Evolutionary conservation across 1,284 basidiomycete species (phyloP).

Genomic region (Neonothopanus nambi): DNA sequence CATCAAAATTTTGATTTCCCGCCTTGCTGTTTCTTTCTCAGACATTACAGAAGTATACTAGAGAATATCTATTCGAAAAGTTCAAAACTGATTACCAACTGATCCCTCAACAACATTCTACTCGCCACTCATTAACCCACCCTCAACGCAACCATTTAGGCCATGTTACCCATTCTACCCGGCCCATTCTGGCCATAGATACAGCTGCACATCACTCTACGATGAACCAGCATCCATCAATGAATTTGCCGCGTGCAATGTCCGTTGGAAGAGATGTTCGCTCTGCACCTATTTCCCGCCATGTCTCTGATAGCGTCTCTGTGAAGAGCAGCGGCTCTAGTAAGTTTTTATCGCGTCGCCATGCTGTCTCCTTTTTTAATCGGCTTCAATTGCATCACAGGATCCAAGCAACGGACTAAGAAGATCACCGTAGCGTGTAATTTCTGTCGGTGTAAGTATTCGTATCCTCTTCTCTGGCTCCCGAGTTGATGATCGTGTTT

Average conservation of each 20-base stretch:
- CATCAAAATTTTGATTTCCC: no score
- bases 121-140: conserved; percentile 45
- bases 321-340: conserved; percentile 34
- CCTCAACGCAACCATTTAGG: conserved; percentile 43
- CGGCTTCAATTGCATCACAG: conserved; percentile 22
- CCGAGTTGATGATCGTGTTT: conserved; percentile 3
- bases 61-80: conserved; percentile 79
- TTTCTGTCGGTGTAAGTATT: conserved; percentile 76
- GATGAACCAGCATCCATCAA: conserved; percentile 47
- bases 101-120: conserved; percentile 51
- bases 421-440: conserved; percentile 85
- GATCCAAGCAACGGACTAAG: conserved; percentile 61
- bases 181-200: conserved; percentile 72
- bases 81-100: conserved; percentile 62
- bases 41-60: conserved; percentile 81
- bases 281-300: conserved; percentile 37
- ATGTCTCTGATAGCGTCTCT: conserved; percentile 38
- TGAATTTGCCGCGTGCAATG: conserved; percentile 49
- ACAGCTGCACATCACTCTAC: conserved; percentile 52
- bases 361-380: conserved; percentile 11
- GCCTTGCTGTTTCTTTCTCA: no score
- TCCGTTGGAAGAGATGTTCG: conserved; percentile 43
- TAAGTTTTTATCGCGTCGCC: conserved; percentile 27
- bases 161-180: conserved; percentile 48
- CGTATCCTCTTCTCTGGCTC: conserved; percentile 12